phyloP scores from a whole-genome alignment of 805 yeast species.

The Cyberlindnera maritima region DNA sequence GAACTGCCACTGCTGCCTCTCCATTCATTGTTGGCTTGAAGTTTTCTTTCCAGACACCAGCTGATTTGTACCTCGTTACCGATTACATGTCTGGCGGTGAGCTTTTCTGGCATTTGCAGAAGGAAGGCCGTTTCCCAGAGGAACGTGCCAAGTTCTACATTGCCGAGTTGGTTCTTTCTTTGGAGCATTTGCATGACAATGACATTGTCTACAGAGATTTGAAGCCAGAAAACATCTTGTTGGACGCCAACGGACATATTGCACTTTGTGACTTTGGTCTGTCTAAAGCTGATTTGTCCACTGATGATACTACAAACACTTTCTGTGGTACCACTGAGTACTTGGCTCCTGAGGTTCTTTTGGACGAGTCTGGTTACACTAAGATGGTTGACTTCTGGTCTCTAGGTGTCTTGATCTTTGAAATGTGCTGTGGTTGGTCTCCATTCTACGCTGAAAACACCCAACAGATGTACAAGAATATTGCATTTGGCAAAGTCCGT shows the following conservation, averaged over 20 bases:
- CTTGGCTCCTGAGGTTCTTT: slow-evolving; percentile 92
- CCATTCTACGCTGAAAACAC: slow-evolving; percentile 98
- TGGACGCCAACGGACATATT: slow-evolving; percentile 96
- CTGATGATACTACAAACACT: slow-evolving; percentile 87
- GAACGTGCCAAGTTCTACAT: slow-evolving; percentile 95
- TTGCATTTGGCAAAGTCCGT: slow-evolving; percentile 96
- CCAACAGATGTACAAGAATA: slow-evolving; percentile 98
- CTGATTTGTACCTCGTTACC: slow-evolving; percentile 88
- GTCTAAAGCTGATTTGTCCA: slow-evolving; percentile 85
- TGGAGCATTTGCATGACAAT: slow-evolving; percentile 92
- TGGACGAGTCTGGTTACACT: slow-evolving; percentile 95
- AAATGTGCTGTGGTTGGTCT: slow-evolving; percentile 99
- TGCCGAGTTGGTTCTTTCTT: slow-evolving; percentile 90
- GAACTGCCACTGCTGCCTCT: slow-evolving; percentile 83
- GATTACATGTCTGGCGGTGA: slow-evolving; percentile 99
- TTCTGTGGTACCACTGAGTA: slow-evolving; percentile 99
- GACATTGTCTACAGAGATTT: slow-evolving; percentile 95
- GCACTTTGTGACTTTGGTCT: slow-evolving; percentile 97
- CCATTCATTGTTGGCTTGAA: slow-evolving; percentile 96
- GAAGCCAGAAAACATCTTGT: slow-evolving; percentile 92
- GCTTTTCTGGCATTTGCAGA: slow-evolving; percentile 93
- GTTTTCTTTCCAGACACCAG: slow-evolving; percentile 93
- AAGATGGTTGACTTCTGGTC: slow-evolving; percentile 99
- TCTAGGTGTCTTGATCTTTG: slow-evolving; percentile 91
- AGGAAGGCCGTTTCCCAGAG: slow-evolving; percentile 91